Conservation (phyloP, 2,329 filamentous ascomycete species). For the Penicillium hordei region DNA sequence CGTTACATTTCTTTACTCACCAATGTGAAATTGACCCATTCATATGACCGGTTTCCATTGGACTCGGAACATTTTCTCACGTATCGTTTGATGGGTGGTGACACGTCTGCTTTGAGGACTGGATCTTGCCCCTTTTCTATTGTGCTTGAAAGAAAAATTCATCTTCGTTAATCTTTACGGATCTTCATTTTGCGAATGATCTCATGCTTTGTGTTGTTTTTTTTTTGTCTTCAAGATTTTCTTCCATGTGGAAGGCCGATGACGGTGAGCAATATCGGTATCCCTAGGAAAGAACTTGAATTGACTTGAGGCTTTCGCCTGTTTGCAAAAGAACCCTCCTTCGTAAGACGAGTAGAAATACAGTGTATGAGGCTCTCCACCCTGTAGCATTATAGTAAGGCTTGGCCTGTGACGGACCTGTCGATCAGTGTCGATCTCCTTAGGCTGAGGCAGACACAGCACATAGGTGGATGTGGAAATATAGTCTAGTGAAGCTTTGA, state of each 20-base stretch:
- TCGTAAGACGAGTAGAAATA: not conserved
- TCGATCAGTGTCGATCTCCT: conserved; percentile 6
- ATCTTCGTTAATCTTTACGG: not conserved
- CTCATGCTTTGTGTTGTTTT: not conserved
- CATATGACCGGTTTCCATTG: conserved; percentile 5
- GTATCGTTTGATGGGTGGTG: conserved; percentile 11
- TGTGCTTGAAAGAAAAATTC: not conserved
- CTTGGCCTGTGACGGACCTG: not conserved
- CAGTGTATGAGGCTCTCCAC: too few relatives aligned
- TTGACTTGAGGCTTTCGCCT: conserved; percentile 2
- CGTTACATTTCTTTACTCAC: conserved; percentile 8
- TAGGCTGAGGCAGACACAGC: not conserved
- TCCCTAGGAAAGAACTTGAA: not conserved
- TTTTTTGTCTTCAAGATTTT: conserved; percentile 1
- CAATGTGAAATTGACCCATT: conserved; percentile 16
- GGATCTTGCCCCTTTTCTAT: not conserved
- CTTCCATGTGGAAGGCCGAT: not conserved
- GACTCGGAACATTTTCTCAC: conserved; percentile 5
- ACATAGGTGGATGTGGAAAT: not conserved
- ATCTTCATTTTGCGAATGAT: conserved; percentile 1
- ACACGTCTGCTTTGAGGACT: conserved; percentile 1
- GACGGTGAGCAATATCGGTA: not conserved
- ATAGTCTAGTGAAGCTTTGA: not conserved
- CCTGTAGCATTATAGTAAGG: not conserved
- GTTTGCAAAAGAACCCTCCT: not conserved